A percentile compares a stretch with the other conserved stretches of the same genome.
Evolutionary conservation across 306 rosid genomes (phyloP).

Genomic region (Malus asiatica): DNA sequence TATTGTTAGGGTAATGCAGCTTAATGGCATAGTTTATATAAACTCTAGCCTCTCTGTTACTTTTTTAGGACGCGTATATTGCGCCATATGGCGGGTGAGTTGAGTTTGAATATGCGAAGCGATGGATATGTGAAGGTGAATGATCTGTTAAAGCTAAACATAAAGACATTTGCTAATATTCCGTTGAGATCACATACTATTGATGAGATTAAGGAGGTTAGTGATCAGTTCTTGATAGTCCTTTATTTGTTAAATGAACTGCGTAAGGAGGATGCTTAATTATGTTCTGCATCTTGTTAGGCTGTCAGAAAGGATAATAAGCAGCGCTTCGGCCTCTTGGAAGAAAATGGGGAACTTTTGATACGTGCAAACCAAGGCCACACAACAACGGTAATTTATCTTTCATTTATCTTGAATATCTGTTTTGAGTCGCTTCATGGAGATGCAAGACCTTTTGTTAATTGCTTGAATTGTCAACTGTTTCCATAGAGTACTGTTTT

Average conservation of each 20-base stretch:
- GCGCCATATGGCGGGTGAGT: slow-evolving; percentile 84
- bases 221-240: not conserved
- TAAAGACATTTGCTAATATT: slow-evolving; percentile 75
- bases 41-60: not conserved
- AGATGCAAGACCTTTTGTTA: not conserved
- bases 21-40: not conserved
- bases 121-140: slow-evolving; percentile 80
- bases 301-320: slow-evolving; percentile 81
- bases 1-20: not conserved
- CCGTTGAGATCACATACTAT: slow-evolving; percentile 65
- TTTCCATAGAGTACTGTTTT: not conserved
- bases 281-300: slow-evolving; percentile 33
- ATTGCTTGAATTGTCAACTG: not conserved
- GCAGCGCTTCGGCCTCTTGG: slow-evolving; percentile 78
- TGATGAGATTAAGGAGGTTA: slow-evolving; percentile 82
- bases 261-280: not conserved
- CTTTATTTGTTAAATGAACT: not conserved
- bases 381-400: slow-evolving; percentile 45
- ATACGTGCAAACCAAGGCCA: slow-evolving; percentile 97
- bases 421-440: not conserved
- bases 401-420: not conserved
- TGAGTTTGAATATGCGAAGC: slow-evolving; percentile 61
- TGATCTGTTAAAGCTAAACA: slow-evolving; percentile 61
- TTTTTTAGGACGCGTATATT: slow-evolving; percentile 65
- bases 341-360: slow-evolving; percentile 71